A percentile compares a stretch with the other conserved stretches of the same genome.
Conservation (phyloP, 495 filamentous ascomycete genomes). For the Pyrenula massariospora region DNA sequence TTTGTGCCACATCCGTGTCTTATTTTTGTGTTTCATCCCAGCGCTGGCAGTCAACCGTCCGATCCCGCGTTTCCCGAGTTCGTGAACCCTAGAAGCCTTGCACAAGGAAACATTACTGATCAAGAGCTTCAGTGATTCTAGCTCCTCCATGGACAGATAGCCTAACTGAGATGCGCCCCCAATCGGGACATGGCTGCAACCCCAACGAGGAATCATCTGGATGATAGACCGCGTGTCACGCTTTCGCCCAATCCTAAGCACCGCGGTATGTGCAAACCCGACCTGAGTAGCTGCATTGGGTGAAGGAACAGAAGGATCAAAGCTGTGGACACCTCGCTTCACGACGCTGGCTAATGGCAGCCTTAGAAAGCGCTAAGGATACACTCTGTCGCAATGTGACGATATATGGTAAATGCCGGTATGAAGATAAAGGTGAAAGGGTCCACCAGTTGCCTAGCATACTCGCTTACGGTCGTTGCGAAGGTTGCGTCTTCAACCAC, state of each 20-base stretch:
- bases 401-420: conserved; percentile 89
- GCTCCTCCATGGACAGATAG: neutral
- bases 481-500: conserved; percentile 84
- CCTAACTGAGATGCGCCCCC: neutral
- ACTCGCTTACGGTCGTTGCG: conserved; percentile 8
- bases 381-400: conserved; percentile 86
- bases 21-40: neutral
- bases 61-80: neutral
- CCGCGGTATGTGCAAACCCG: neutral
- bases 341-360: neutral
- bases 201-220: neutral
- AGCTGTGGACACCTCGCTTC: too few species aligned
- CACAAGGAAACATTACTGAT: neutral
- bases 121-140: neutral
- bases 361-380: conserved; percentile 60
- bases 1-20: neutral
- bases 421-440: conserved; percentile 62
- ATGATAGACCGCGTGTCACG: neutral
- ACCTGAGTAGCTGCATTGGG: too few species aligned
- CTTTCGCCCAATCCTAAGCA: neutral
- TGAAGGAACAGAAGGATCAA: too few species aligned
- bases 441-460: conserved; percentile 3
- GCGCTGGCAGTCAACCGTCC: neutral
- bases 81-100: neutral
- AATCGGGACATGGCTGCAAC: neutral